Evolutionary conservation across 2,329 filamentous ascomycete genomes (phyloP).

Genomic region (Cercospora janseana): DNA sequence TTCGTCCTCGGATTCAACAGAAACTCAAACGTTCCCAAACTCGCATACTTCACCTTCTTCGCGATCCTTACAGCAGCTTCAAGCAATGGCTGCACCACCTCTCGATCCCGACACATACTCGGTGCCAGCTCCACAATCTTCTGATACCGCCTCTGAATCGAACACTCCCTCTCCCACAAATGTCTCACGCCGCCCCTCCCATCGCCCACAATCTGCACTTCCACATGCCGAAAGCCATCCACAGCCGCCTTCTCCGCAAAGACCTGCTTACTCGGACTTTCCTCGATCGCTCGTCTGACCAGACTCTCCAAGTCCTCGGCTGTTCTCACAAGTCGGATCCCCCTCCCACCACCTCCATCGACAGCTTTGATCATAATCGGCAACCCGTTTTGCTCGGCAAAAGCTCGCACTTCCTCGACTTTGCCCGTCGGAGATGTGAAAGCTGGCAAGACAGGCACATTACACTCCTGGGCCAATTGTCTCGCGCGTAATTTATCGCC

Average conservation of each 20-base stretch:
- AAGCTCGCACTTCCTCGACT: constrained; percentile 48
- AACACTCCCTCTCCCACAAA: constrained; percentile 61
- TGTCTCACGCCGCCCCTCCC: constrained; percentile 53
- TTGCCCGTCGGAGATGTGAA: constrained; percentile 46
- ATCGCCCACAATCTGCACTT: constrained; percentile 61
- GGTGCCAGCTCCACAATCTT: constrained; percentile 62
- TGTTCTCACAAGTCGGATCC: constrained; percentile 55
- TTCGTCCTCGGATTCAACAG: constrained; percentile 51
- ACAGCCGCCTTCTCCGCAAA: constrained; percentile 64
- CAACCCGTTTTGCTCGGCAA: constrained; percentile 58
- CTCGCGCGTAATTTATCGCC: constrained; percentile 58
- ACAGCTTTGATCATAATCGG: constrained; percentile 65
- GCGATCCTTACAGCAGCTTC: constrained; percentile 56
- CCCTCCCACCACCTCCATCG: constrained; percentile 61
- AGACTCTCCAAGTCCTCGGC: constrained; percentile 47
- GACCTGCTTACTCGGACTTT: constrained; percentile 58
- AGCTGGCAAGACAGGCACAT: constrained; percentile 54
- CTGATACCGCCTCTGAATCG: constrained; percentile 59
- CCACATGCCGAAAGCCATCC: constrained; percentile 60
- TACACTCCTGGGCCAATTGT: constrained; percentile 51
- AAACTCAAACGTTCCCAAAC: constrained; percentile 65
- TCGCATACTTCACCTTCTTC: constrained; percentile 53
- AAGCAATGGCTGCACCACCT: constrained; percentile 51
- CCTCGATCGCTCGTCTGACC: constrained; percentile 53
- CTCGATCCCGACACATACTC: constrained; percentile 49